A percentile compares a stretch with the other conserved stretches of the same genome.
Conservation (phyloP, 192 early-diverging fungal species). For the Gaertneriomyces sp. region DNA sequence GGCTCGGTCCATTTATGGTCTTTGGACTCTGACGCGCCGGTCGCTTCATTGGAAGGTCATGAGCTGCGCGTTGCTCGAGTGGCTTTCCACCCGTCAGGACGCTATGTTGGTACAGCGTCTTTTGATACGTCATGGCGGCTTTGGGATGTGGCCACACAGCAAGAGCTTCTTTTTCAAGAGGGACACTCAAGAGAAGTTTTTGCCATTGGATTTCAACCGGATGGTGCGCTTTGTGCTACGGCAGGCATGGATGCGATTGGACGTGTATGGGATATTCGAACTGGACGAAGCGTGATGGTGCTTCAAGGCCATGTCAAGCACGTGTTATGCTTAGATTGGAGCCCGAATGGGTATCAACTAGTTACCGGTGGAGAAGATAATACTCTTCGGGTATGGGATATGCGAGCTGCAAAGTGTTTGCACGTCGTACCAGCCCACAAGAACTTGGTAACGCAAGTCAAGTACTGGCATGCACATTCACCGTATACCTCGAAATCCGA, state of each 20-base stretch:
- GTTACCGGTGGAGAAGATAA: conserved; percentile 92
- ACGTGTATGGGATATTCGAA: conserved; percentile 92
- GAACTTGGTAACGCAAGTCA: conserved; percentile 80
- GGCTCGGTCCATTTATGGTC: conserved; percentile 78
- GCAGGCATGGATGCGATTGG: conserved; percentile 92
- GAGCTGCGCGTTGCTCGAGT: conserved; percentile 77
- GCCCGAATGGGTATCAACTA: conserved; percentile 87
- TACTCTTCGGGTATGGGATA: conserved; percentile 87
- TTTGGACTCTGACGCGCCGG: conserved; percentile 68
- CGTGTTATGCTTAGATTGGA: conserved; percentile 84
- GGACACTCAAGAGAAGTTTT: conserved; percentile 95
- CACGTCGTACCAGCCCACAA: conserved; percentile 90
- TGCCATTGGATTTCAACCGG: conserved; percentile 84
- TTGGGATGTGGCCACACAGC: conserved; percentile 80
- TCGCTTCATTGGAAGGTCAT: conserved; percentile 78
- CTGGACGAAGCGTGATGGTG: conserved; percentile 82
- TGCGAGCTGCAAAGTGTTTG: conserved; percentile 69
- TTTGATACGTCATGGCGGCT: conserved; percentile 93
- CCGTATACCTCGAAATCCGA: conserved; percentile 30
- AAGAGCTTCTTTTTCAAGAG: conserved; percentile 84
- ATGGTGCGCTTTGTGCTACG: conserved; percentile 85
- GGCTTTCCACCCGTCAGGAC: conserved; percentile 85
- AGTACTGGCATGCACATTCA: conserved; percentile 48
- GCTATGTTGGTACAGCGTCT: conserved; percentile 69
- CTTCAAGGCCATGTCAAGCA: conserved; percentile 90